Evolutionary conservation across 331 rosid species (phyloP).

Genomic region (Pyrus hybrid): DNA sequence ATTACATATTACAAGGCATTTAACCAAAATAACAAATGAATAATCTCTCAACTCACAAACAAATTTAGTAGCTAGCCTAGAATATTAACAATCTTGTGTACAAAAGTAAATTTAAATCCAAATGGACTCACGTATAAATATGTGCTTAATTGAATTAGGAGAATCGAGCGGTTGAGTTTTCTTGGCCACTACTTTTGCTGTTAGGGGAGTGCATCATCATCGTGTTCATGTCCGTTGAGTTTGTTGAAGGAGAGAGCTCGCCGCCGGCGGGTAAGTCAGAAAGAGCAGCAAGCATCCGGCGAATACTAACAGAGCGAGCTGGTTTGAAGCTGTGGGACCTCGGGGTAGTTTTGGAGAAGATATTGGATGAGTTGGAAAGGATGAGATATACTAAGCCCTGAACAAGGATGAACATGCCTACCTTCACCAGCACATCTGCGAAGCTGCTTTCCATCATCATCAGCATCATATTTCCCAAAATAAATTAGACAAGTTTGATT

Average conservation of each 20-base stretch:
- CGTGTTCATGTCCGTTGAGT: neutral
- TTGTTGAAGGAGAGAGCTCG: constrained; percentile 47
- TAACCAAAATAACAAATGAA: neutral
- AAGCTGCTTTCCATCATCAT: constrained; percentile 5
- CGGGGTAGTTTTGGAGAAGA: constrained; percentile 40
- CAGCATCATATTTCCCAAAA: too few relatives aligned
- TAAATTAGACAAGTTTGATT: neutral
- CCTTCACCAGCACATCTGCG: constrained; percentile 10
- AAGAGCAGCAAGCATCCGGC: constrained; percentile 47
- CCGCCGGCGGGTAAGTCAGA: constrained; percentile 51
- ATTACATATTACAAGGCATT: too few relatives aligned
- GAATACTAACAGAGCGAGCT: constrained; percentile 47
- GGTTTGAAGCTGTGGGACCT: constrained; percentile 48
- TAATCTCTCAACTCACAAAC: neutral
- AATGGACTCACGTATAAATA: neutral
- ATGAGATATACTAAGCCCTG: constrained; percentile 27
- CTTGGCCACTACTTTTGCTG: neutral
- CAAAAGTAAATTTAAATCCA: neutral
- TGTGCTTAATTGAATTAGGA: neutral
- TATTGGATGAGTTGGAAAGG: constrained; percentile 21
- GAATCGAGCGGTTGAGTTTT: neutral
- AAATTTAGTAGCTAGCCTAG: neutral
- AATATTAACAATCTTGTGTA: neutral
- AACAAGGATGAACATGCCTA: constrained; percentile 9
- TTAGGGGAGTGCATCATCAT: constrained; percentile 8